These are phyloP conservation scores for Plasmodium gaboni DNA, from an alignment of 169 alveolate species.

Conservation along the genomic window DNA sequence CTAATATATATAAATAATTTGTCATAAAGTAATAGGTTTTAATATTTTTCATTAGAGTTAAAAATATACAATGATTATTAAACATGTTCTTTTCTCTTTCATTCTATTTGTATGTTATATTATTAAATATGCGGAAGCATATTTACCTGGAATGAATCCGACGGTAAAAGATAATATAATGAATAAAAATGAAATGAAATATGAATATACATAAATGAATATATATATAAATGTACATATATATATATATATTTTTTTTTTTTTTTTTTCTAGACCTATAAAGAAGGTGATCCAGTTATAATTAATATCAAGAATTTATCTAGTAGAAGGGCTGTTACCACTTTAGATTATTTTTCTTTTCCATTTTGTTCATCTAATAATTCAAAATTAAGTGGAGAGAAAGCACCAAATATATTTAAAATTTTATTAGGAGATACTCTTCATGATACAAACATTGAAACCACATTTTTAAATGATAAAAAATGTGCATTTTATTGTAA, in stretches of 20 bases:
- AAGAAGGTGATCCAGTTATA: constrained; percentile 39
- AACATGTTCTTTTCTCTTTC: not conserved
- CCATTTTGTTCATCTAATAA: constrained; percentile 56
- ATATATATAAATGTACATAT: not conserved
- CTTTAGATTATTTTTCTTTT: constrained; percentile 56
- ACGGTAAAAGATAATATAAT: constrained; percentile 9
- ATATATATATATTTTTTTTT: not conserved
- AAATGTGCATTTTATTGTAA: constrained; percentile 52
- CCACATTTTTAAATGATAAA: constrained; percentile 32
- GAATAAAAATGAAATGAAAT: too few species aligned
- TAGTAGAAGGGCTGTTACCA: constrained; percentile 66
- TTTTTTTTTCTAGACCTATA: constrained; percentile 19
- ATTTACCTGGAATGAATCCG: constrained; percentile 75
- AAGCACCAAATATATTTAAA: constrained; percentile 62
- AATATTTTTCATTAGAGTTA: not conserved
- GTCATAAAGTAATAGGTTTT: too few species aligned
- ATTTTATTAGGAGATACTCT: constrained; percentile 48
- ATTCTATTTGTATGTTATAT: not conserved
- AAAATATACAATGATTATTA: not conserved
- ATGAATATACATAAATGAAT: not conserved
- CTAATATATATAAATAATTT: too few species aligned
- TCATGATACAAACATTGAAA: constrained; percentile 32
- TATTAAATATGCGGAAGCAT: constrained; percentile 35
- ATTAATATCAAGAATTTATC: constrained; percentile 60
- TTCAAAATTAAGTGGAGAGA: not conserved